A percentile compares a stretch with the other conserved stretches of the same genome.
phyloP scores from a whole-genome alignment of 345 rosid species.

The Kernera saxatilis region DNA sequence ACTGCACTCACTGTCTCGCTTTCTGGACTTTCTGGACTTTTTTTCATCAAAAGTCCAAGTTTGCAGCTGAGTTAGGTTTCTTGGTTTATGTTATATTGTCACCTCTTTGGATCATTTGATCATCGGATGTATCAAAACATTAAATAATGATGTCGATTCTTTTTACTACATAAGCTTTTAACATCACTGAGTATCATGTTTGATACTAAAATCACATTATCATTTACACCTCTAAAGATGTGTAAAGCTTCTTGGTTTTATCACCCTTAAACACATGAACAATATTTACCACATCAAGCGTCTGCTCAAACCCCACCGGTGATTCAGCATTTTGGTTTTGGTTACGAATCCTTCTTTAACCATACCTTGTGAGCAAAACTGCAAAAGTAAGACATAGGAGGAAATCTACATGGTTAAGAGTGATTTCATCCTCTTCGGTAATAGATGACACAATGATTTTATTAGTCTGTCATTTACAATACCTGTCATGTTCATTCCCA shows the following conservation, averaged over 20 bases:
- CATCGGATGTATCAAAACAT: constrained; percentile 13
- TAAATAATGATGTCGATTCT: constrained; percentile 15
- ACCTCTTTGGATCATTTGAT: constrained; percentile 7
- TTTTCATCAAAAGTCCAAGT: constrained; percentile 9
- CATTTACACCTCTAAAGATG: neutral
- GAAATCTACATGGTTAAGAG: neutral
- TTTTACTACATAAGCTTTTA: constrained; percentile 3
- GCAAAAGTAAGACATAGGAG: neutral
- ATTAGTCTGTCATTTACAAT: neutral
- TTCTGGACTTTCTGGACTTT: constrained; percentile 5
- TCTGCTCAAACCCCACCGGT: neutral
- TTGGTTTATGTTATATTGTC: constrained; percentile 12
- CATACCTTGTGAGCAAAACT: neutral
- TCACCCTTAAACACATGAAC: neutral
- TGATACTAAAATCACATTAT: constrained; percentile 1
- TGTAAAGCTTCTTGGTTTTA: neutral
- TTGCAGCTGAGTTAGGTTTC: constrained; percentile 10
- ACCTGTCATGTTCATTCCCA: neutral
- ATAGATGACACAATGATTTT: neutral
- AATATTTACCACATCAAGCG: neutral
- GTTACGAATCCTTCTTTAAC: neutral
- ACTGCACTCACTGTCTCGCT: constrained; percentile 20
- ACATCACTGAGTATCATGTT: constrained; percentile 10
- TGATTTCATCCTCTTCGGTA: neutral
- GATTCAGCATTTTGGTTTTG: neutral